Conservation (phyloP, 1,284 basidiomycete species). For the Irpex rosettiformis region DNA sequence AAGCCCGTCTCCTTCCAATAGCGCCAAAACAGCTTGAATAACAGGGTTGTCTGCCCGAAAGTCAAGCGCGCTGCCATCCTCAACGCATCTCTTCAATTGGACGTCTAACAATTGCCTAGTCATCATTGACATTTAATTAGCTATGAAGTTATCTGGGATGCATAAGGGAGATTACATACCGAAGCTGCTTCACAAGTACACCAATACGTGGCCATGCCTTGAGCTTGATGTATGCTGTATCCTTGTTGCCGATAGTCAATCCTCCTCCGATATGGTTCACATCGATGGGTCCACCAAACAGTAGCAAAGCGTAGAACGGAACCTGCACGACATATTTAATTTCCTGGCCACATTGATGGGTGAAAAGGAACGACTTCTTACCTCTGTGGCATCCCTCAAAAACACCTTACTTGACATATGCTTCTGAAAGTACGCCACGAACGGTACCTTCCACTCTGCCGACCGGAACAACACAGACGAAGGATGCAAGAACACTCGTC, state of each 20-base stretch:
- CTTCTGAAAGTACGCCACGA: constrained; percentile 83
- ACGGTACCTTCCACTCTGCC: constrained; percentile 72
- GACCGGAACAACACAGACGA: constrained; percentile 79
- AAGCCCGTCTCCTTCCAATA: constrained; percentile 62
- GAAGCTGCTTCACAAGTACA: constrained; percentile 85
- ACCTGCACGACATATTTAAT: constrained; percentile 39
- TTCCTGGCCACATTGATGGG: not conserved
- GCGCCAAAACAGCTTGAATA: constrained; percentile 64
- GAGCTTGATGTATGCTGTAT: constrained; percentile 49
- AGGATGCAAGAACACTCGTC: constrained; percentile 81
- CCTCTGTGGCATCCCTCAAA: constrained; percentile 86
- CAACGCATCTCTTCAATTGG: constrained; percentile 58
- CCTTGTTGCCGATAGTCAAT: constrained; percentile 58
- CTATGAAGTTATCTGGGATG: not conserved
- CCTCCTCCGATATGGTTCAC: constrained; percentile 81
- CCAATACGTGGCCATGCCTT: constrained; percentile 87
- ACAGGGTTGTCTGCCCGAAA: constrained; percentile 54
- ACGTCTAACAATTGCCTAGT: constrained; percentile 65
- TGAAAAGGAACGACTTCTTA: constrained; percentile 28
- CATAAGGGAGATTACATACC: constrained; percentile 39
- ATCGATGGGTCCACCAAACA: constrained; percentile 81
- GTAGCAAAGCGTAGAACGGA: constrained; percentile 80
- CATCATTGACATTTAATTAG: not conserved
- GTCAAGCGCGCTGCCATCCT: constrained; percentile 48
- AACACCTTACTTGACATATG: constrained; percentile 85